phyloP scores from a whole-genome alignment of 495 filamentous ascomycete genomes.

The Choiromyces venosus region DNA sequence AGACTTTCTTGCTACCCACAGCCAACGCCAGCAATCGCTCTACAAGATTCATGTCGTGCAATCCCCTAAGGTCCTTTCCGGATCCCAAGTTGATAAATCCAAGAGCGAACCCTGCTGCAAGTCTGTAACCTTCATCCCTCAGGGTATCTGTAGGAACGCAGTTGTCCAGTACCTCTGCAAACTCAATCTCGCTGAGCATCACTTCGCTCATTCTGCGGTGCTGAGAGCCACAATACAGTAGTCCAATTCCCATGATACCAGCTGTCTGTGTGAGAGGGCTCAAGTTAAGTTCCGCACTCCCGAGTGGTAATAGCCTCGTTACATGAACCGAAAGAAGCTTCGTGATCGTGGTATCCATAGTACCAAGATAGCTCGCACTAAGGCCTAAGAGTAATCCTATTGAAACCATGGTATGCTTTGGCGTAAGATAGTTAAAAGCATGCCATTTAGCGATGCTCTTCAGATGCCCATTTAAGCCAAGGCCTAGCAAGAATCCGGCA shows the following conservation, averaged over 20 bases:
- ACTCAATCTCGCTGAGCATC: constrained; percentile 95
- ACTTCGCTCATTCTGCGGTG: constrained; percentile 98
- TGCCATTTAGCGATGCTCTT: constrained; percentile 94
- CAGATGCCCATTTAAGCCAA: constrained; percentile 94
- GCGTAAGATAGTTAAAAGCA: constrained; percentile 95
- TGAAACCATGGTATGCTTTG: constrained; percentile 98
- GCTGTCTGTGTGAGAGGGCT: constrained; percentile 92
- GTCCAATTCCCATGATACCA: constrained; percentile 93
- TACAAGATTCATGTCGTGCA: constrained; percentile 89
- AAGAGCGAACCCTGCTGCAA: constrained; percentile 88
- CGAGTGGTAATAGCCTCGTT: constrained; percentile 82
- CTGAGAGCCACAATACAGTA: constrained; percentile 91
- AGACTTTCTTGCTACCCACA: constrained; percentile 77
- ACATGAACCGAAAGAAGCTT: constrained; percentile 96
- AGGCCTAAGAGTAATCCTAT: constrained; percentile 89
- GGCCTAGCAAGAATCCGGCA: constrained; percentile 82
- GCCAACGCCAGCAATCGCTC: constrained; percentile 81
- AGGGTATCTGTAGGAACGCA: constrained; percentile 59
- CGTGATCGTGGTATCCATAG: constrained; percentile 92
- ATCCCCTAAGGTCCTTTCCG: constrained; percentile 76
- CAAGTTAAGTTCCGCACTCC: constrained; percentile 87
- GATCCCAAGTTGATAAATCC: constrained; percentile 93
- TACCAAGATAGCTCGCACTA: constrained; percentile 87
- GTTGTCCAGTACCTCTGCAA: constrained; percentile 63
- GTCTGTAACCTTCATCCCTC: constrained; percentile 86